These are phyloP conservation scores for Picocystis salinarum DNA, from an alignment of 139 green algal genomes.

Conservation along the genomic window DNA sequence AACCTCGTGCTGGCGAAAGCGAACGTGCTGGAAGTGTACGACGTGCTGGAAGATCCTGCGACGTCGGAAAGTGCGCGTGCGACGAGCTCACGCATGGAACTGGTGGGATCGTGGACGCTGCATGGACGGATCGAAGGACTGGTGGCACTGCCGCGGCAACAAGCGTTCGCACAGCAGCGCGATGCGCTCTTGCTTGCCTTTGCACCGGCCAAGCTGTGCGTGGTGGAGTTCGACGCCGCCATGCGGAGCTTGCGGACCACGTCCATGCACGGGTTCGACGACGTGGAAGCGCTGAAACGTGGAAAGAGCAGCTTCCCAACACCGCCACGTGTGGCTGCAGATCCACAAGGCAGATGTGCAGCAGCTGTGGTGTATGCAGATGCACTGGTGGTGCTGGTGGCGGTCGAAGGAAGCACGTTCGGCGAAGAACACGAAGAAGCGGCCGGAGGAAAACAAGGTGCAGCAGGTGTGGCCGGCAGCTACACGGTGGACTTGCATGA, in stretches of 20 bases:
- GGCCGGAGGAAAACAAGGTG: constrained; percentile 2
- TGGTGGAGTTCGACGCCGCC: constrained; percentile 60
- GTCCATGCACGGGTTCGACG: constrained; percentile 73
- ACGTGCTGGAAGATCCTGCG: too few species aligned
- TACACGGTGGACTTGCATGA: constrained; percentile 49
- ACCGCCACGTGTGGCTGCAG: constrained; percentile 30
- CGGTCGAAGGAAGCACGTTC: constrained; percentile 14
- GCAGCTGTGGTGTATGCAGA: constrained; percentile 44
- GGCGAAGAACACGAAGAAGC: constrained; percentile 6
- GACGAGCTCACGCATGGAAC: too few species aligned
- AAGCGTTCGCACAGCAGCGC: too few species aligned
- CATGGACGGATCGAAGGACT: too few species aligned
- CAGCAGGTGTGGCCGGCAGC: constrained; percentile 38
- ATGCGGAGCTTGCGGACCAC: constrained; percentile 22
- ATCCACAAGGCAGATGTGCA: constrained; percentile 60
- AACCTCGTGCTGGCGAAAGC: too few species aligned
- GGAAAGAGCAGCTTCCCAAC: constrained; percentile 21
- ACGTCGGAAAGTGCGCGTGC: too few species aligned
- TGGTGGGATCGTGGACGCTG: too few species aligned
- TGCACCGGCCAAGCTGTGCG: constrained; percentile 65
- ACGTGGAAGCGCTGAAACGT: constrained; percentile 17
- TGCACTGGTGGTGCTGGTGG: constrained; percentile 51
- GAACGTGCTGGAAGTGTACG: too few species aligned
- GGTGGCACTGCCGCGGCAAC: too few species aligned
- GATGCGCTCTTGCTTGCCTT: too few species aligned